Evolutionary conservation across 257 asterid genomes (phyloP), one percentile per base, ranked within the genome.

Genomic region (Przewalskia tangutica): DNA sequence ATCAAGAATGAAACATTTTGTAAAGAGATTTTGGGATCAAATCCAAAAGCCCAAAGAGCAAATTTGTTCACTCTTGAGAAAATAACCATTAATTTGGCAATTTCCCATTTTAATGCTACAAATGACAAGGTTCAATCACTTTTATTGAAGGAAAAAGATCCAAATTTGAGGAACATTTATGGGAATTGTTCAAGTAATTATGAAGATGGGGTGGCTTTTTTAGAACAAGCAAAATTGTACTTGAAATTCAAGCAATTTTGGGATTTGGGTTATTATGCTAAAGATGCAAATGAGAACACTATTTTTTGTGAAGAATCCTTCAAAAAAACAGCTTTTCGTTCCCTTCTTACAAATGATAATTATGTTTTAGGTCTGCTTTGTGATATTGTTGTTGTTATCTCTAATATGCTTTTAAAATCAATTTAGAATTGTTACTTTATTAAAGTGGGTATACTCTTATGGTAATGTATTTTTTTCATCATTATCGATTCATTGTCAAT

Each of bases 161-260:
- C 11, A 5, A 46, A 73, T 1, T 73, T 73, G 79, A 73, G 42
- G 11, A 48, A 48, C 1, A 50, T 73, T 20, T 73, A 73, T 73
- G 79, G 42, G 79, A 73, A 48, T 73, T 73, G 79, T 73, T 73
- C 79, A 73, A 73, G 14, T 23, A 73, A 48, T 20, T 73, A 73
- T 73, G 20, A 46, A 13, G 79, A 73, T 4, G 79, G 59, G 20
- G 1, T 73, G 38, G 20, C 1, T 20, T 73, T 73, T 48, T 18
- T 73, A 12, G 4, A 4, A 13, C 42, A 73, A 73, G 38, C 79
- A 73, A 27, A 73, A 20, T 48, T 73, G 60, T 73, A 73, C 1
- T 73, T 73, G 59, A 5, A 48, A 12, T 38, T 3, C 13, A 48
- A 73, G 42, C 79, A 73, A 73, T 73, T 73, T 73, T 12, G 56